phyloP scores from a whole-genome alignment of 2,329 filamentous ascomycete genomes.

The Hypoxylon rubiginosum region DNA sequence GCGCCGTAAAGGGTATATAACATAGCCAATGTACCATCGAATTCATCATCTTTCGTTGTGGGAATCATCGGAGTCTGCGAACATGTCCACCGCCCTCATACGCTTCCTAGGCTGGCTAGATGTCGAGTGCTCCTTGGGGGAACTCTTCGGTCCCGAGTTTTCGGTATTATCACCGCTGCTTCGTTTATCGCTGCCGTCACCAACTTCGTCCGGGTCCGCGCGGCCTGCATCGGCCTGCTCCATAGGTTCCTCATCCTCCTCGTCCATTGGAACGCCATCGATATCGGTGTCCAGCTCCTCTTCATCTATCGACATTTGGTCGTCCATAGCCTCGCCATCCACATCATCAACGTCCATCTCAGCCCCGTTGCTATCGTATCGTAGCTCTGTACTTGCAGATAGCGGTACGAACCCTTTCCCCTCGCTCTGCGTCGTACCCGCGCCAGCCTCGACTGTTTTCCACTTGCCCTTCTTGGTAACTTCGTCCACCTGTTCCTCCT shows the following conservation, averaged over 20 bases:
- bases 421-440: slow-evolving; percentile 41
- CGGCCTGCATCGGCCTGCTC: slow-evolving; percentile 44
- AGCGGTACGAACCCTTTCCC: slow-evolving; percentile 49
- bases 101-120: slow-evolving; percentile 66
- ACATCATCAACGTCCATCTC: slow-evolving; percentile 52
- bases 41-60: slow-evolving; percentile 50
- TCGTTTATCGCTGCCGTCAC: slow-evolving; percentile 44
- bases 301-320: slow-evolving; percentile 62
- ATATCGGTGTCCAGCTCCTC: slow-evolving; percentile 64
- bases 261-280: slow-evolving; percentile 59
- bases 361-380: slow-evolving; percentile 55
- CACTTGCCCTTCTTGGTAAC: slow-evolving; percentile 60
- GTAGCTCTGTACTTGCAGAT: slow-evolving; percentile 36
- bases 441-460: slow-evolving; percentile 64
- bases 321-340: slow-evolving; percentile 62
- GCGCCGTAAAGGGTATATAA: background rate
- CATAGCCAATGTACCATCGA: slow-evolving; percentile 1
- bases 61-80: slow-evolving; percentile 78
- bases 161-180: slow-evolving; percentile 46
- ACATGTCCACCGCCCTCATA: slow-evolving; percentile 87
- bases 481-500: slow-evolving; percentile 51
- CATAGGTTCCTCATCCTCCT: slow-evolving; percentile 53
- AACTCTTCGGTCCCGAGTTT: slow-evolving; percentile 47
- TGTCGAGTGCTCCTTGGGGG: slow-evolving; percentile 44
- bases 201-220: slow-evolving; percentile 40